Conservation (phyloP, 176 grass and related monocot genomes). For the Zoysia pacifica region DNA sequence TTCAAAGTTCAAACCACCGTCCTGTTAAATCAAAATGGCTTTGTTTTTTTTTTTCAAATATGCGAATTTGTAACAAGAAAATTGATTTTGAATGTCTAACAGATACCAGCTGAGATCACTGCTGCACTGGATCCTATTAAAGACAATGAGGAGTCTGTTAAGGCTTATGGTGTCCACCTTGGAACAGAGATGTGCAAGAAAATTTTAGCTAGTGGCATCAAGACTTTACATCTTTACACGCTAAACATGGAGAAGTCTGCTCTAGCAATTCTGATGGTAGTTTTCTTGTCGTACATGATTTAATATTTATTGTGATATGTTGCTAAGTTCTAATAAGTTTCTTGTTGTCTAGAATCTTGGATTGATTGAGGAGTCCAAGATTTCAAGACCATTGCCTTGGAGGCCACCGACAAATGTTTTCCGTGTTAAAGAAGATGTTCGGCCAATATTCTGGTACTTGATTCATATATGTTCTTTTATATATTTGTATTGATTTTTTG, state of each 20-base stretch:
- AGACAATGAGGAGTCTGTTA: constrained; percentile 86
- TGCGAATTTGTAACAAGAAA: background rate
- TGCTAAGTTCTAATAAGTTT: constrained; percentile 30
- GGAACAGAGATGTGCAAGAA: constrained; percentile 95
- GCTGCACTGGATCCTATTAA: constrained; percentile 79
- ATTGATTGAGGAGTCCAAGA: constrained; percentile 72
- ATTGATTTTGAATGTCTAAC: constrained; percentile 21
- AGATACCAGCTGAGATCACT: constrained; percentile 79
- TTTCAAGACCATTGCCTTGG: constrained; percentile 82
- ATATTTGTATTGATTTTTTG: background rate
- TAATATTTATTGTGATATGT: constrained; percentile 14
- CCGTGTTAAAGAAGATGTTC: constrained; percentile 87
- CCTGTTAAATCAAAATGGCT: background rate
- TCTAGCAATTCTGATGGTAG: constrained; percentile 74
- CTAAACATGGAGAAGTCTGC: constrained; percentile 90
- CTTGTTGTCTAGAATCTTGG: constrained; percentile 68
- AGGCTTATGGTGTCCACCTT: constrained; percentile 76
- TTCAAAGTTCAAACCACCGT: background rate
- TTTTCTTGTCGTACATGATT: constrained; percentile 23
- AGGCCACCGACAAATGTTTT: constrained; percentile 76
- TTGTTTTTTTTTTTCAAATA: background rate
- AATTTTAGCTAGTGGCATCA: constrained; percentile 82
- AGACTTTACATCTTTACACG: constrained; percentile 87
- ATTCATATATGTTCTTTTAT: constrained; percentile 4
- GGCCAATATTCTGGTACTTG: constrained; percentile 87